Percentiles rank a stretch among this genome's conserved stretches.
Evolutionary conservation across 1,284 basidiomycete species (phyloP).

Genomic region (Rhodotorula sp.): DNA sequence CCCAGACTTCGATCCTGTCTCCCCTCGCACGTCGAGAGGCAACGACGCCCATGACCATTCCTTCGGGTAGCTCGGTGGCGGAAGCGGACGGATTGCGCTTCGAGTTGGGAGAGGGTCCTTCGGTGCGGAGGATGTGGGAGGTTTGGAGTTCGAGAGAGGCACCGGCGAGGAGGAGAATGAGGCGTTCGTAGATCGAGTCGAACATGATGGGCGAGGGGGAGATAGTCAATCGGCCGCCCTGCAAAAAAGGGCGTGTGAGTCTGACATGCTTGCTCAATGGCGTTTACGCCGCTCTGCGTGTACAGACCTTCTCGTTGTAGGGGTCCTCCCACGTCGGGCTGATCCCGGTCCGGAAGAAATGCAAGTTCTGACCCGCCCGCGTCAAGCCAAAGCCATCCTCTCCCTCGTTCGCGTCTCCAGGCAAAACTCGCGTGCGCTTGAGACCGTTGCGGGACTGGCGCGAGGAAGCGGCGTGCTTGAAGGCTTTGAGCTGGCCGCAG

Average conservation of each 20-base stretch:
- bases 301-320: constrained; percentile 41
- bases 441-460: neutral
- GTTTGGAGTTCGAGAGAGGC: constrained; percentile 31
- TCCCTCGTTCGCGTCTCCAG: constrained; percentile 8
- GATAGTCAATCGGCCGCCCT: constrained; percentile 39
- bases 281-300: too few species aligned
- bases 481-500: constrained; percentile 36
- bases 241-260: neutral
- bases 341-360: constrained; percentile 38
- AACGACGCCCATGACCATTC: constrained; percentile 35
- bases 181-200: constrained; percentile 35
- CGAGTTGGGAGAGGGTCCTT: constrained; percentile 7
- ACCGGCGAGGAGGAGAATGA: constrained; percentile 35
- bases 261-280: neutral
- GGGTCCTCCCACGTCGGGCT: constrained; percentile 40
- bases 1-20: constrained; percentile 40
- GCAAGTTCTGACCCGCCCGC: constrained; percentile 37
- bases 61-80: constrained; percentile 13
- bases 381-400: constrained; percentile 30
- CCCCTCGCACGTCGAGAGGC: constrained; percentile 35
- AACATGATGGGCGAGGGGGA: constrained; percentile 26
- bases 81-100: constrained; percentile 4
- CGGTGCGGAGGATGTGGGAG: constrained; percentile 15
- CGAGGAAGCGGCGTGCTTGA: constrained; percentile 33
- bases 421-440: too few species aligned